Base-by-base conservation (phyloP, 2,329 filamentous ascomycete genomes). In the Fusarium pseudoanthophilum region DNA sequence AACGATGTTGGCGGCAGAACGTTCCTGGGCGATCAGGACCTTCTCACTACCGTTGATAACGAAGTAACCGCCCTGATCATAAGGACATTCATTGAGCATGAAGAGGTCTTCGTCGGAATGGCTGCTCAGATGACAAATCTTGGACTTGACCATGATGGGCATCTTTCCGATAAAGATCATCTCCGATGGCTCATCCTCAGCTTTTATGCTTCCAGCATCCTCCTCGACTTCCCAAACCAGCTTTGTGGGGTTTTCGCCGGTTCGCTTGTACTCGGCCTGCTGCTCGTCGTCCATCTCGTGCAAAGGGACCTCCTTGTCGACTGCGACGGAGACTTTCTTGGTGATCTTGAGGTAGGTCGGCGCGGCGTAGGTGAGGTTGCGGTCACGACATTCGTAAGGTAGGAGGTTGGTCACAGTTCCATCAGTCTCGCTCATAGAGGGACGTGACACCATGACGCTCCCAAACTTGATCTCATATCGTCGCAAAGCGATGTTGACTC, bases 21-120 rank as follows among this genome's bases (percentile, higher is more conserved):
- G 93, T 83, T 99, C 96, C 82, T 99, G 96, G 3, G 96, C 96
- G 78, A 99, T 99, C 76, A 99, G 85, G 28, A 99, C 96, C 87
- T 99, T 99, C 81, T 99, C 96, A 83, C 94, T 97, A 48, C 96
- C 96, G 84, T 99, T 99, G 87, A 99, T 99, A 78, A 99, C 94
- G 80, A 99, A 99, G 84, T 99, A 99, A 75, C 96, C 96, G 76
- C 96, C 96, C 80, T 98, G 96, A 79, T 99, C 96, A 82, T 98
- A 99, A 2, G 96, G 96, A 76, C 96, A 99, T 84, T 99, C 96
- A 80, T 97, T 97, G 82, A 97, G 92, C 52, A 93, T 88, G 81
- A 97, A 98, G 4, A 99, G 87, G 56, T 93, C 92, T 60, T 96
- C 92, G 74, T 98, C 95, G 55, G 90, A 90, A 80, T 97, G 90